Conservation (phyloP, 495 filamentous ascomycete genomes). For the Lasiosphaeria hispida region DNA sequence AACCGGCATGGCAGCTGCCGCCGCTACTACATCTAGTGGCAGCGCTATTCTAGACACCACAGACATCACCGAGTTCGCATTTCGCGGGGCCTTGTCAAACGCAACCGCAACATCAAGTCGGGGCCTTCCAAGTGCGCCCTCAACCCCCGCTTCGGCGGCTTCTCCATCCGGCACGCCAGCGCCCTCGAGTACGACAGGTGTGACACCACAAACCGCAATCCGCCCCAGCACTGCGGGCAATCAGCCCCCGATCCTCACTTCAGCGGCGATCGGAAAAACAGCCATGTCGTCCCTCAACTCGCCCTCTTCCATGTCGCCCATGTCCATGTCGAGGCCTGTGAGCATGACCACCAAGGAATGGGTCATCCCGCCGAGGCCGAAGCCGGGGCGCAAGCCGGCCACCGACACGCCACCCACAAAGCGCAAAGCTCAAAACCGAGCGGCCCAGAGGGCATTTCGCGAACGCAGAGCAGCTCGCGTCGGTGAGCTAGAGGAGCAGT, state of each 20-base stretch:
- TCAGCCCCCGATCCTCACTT: conserved; percentile 10
- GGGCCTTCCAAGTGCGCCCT: conserved; percentile 20
- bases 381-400: conserved; percentile 91
- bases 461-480: conserved; percentile 81
- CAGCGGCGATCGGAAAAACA: conserved; percentile 22
- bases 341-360: conserved; percentile 77
- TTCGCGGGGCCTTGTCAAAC: conserved; percentile 8
- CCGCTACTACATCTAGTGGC: not conserved
- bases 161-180: conserved; percentile 24
- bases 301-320: conserved; percentile 16
- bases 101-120: conserved; percentile 18
- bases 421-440: conserved; percentile 88
- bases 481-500: conserved; percentile 79
- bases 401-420: conserved; percentile 89
- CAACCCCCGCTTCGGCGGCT: conserved; percentile 28
- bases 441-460: conserved; percentile 89
- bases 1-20: conserved; percentile 12
- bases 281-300: conserved; percentile 27
- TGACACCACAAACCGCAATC: conserved; percentile 27
- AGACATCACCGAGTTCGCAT: conserved; percentile 3
- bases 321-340: conserved; percentile 20
- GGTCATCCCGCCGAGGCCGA: conserved; percentile 82
- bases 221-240: conserved; percentile 28
- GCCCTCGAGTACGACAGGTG: conserved; percentile 15
- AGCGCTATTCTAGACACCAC: not conserved